Evolutionary conservation across 805 yeast species (phyloP), one percentile per base, ranked within the genome.

Genomic region (Kodamaea nitidulidarum): DNA sequence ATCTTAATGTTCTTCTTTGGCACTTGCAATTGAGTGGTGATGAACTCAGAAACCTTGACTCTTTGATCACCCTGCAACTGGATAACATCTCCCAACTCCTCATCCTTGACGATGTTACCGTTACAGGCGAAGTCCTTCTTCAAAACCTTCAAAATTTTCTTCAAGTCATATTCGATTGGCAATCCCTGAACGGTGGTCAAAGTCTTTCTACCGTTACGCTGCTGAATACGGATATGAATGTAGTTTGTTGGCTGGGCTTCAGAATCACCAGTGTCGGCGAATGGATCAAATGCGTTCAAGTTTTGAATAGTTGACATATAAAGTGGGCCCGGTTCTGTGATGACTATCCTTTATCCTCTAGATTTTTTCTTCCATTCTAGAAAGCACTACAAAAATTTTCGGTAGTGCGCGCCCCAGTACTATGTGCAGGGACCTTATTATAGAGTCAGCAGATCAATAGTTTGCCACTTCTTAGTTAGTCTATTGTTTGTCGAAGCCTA

Each of bases 191-290:
- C 98, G 30, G 98, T 91, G 51, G 98, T 91, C 64, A 91, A 80
- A 48, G 98, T 91, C 73, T 91, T 91, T 74, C 98, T 90, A 64
- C 98, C 98, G 75, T 93, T 91, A 77, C 98, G 91, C 75, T 91
- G 98, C 73, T 91, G 98, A 65, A 95, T 91, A 78, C 98, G 95
- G 67, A 91, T 84, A 71, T 90, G 98, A 69, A 91, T 87, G 73
- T 90, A 88, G 75, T 87, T 88, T 44, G 95, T 81, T 61, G 95
- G 85, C 72, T 91, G 91, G 55, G 95, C 84, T 68, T 91, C 96
- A 73, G 93, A 95, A 80, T 91, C 98, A 76, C 97, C 98, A 72
- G 97, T 90, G 71, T 91, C 98, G 82, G 98, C 97, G 82, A 91
- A 91, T 49, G 98, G 98, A 73, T 91, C 96, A 73, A 84, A 82